Conservation (phyloP, 2,329 filamentous ascomycete species). For the Chalaropsis ovoidea region DNA sequence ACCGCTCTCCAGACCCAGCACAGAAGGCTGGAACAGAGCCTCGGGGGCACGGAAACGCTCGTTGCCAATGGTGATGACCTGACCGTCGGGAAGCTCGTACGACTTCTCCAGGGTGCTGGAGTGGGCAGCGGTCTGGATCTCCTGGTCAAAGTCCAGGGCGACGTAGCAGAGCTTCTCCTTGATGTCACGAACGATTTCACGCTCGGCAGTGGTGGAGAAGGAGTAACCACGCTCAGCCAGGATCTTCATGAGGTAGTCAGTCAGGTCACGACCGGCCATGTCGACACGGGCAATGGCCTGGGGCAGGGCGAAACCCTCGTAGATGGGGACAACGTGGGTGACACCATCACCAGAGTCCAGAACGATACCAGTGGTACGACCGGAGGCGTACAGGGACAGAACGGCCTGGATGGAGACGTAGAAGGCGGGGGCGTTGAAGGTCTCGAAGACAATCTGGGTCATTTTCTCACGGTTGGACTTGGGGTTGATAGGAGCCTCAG, state of each 20-base stretch:
- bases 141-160: slow-evolving; percentile 99
- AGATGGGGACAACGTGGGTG: slow-evolving; percentile 99
- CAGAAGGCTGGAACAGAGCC: slow-evolving; percentile 98
- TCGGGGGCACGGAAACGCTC: slow-evolving; percentile 99
- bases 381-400: slow-evolving; percentile 96
- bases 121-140: slow-evolving; percentile 99
- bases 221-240: slow-evolving; percentile 98
- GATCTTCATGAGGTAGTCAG: slow-evolving; percentile 99
- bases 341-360: slow-evolving; percentile 99
- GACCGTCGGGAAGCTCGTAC: slow-evolving; percentile 97
- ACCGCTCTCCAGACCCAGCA: slow-evolving; percentile 94
- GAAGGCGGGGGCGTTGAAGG: slow-evolving; percentile 99
- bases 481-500: slow-evolving; percentile 99
- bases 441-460: slow-evolving; percentile 99
- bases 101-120: slow-evolving; percentile 99
- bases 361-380: slow-evolving; percentile 99
- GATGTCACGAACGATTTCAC: slow-evolving; percentile 99
- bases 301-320: slow-evolving; percentile 99
- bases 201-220: slow-evolving; percentile 99
- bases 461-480: slow-evolving; percentile 99
- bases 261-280: slow-evolving; percentile 99
- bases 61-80: slow-evolving; percentile 99
- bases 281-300: slow-evolving; percentile 99
- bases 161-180: slow-evolving; percentile 99
- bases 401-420: slow-evolving; percentile 99